Evolutionary conservation across 2,329 filamentous ascomycete species (phyloP), one percentile per base, ranked within the genome.

Genomic region (Arthrocladium fulminans): DNA sequence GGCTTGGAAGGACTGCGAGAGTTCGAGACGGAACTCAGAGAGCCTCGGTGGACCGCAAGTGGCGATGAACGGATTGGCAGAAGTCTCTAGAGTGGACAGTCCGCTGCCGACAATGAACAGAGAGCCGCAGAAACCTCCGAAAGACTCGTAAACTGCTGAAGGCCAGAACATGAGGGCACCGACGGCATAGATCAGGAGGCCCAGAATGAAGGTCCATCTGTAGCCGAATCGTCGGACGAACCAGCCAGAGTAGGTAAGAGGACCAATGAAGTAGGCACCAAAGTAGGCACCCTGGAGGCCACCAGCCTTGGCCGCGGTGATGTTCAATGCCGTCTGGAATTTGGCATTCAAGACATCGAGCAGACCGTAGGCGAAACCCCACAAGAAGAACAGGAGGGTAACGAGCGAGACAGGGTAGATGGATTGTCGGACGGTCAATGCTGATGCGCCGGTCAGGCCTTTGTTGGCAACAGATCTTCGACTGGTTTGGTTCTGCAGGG

Each of bases 91-190:
- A 0, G 84, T 84, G 1, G 80, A 80, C 0, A 88, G 72, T 3
- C 84, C 84, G 49, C 80, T 81, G 24, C 84, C 85, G 50, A 88
- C 83, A 53, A 88, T 76, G 64, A 88, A 86, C 57, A 86, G 73
- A 23, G 52, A 51, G 29, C 56, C 77, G 58, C 83, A 87, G 67
- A 88, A 89, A 7, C 84, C 86, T 22, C 74, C 78, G 59, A 88
- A 89, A 13, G 79, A 84, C 38, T 75, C 74, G 51, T 87, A 76
- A 8, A 89, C 78, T 6, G 83, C 84, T 1, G 82, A 84, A 0
- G 86, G 86, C 86, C 86, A 92, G 67, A 90, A 89, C 67, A 88
- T 87, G 54, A 90, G 79, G 29, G 84, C 86, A 1, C 83, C 84
- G 3, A 79, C 72, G 1, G 83, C 80, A 63, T 87, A 86, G 38